Percentiles rank a stretch among this genome's conserved stretches.
These are phyloP conservation scores for Xylaria acuta DNA, from an alignment of 495 filamentous ascomycete genomes.

Conservation along the genomic window DNA sequence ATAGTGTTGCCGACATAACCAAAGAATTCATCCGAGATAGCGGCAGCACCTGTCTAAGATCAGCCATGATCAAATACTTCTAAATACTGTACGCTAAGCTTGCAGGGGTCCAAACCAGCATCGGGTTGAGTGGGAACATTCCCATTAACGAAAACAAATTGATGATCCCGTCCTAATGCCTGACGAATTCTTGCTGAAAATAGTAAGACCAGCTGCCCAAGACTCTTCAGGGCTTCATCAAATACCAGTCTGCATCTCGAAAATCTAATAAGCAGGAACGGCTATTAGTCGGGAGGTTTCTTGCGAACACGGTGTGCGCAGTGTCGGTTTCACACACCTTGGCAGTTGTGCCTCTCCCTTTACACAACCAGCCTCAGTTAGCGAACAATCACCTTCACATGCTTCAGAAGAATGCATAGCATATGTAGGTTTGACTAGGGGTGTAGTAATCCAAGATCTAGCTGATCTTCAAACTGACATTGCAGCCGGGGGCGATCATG, in stretches of 20 bases:
- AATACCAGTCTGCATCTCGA: slow-evolving; percentile 40
- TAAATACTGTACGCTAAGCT: background rate
- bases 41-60: slow-evolving; percentile 32
- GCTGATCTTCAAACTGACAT: background rate
- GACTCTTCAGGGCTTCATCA: background rate
- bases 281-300: background rate
- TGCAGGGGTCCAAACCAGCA: slow-evolving; percentile 28
- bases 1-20: slow-evolving; percentile 34
- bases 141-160: slow-evolving; percentile 40
- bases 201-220: slow-evolving; percentile 3
- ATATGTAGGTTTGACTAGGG: background rate
- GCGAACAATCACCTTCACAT: background rate
- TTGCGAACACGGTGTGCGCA: slow-evolving; percentile 1
- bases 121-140: slow-evolving; percentile 34
- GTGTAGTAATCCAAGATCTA: background rate
- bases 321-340: slow-evolving; percentile 31
- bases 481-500: background rate
- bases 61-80: slow-evolving; percentile 19
- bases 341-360: slow-evolving; percentile 35
- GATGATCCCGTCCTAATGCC: slow-evolving; percentile 35
- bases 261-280: slow-evolving; percentile 27
- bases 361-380: background rate
- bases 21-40: slow-evolving; percentile 38
- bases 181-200: slow-evolving; percentile 33
- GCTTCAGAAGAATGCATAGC: background rate